A percentile compares a stretch with the other conserved stretches of the same genome.
These are phyloP conservation scores for Xylaria nigripes DNA, from an alignment of 495 filamentous ascomycete species.

Conservation along the genomic window DNA sequence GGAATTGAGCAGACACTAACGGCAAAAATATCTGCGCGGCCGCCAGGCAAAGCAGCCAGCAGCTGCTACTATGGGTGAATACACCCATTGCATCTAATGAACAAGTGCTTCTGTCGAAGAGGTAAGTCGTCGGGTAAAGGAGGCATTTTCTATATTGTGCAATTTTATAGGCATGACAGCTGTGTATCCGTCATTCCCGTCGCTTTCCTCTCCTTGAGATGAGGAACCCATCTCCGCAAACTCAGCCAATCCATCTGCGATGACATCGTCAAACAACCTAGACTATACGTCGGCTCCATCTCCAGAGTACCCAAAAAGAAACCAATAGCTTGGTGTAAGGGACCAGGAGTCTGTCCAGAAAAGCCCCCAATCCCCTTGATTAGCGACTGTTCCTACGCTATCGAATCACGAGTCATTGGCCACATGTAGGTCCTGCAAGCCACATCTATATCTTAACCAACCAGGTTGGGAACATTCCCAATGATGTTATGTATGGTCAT, in stretches of 20 bases:
- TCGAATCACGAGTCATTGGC: constrained; percentile 1
- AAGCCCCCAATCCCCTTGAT: no score
- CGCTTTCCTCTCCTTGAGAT: no score
- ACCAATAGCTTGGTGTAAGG: no score
- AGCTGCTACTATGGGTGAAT: neutral
- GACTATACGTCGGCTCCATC: no score
- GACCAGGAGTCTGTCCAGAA: no score
- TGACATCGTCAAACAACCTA: no score
- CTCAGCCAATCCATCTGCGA: no score
- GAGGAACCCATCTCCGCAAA: no score
- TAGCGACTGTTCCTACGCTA: neutral
- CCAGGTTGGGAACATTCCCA: neutral
- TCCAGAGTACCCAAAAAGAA: no score
- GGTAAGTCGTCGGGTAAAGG: neutral
- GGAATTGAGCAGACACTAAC: constrained; percentile 1
- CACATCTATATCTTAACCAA: neutral
- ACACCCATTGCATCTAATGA: neutral
- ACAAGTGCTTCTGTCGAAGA: neutral
- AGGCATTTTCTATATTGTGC: neutral
- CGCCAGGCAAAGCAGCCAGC: constrained; percentile 3
- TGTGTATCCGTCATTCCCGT: neutral
- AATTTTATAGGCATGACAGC: neutral
- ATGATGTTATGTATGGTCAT: no score
- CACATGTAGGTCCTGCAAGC: neutral
- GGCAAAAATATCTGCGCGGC: constrained; percentile 1